These are phyloP conservation scores for Botrytis tulipae DNA, from an alignment of 2,329 filamentous ascomycete species.

Conservation along the genomic window DNA sequence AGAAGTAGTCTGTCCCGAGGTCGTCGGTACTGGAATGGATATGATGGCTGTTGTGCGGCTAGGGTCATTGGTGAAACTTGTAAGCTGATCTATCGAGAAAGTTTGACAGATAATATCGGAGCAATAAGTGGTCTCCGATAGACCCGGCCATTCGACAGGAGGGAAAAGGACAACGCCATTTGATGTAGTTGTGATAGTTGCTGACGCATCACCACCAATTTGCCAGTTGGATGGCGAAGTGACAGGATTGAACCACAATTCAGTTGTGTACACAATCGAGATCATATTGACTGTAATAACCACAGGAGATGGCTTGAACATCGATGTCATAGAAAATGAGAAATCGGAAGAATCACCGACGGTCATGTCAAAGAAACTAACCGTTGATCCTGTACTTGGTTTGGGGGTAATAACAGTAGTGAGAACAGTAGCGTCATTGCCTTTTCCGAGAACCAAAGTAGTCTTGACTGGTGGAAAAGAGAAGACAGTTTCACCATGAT, in stretches of 20 bases:
- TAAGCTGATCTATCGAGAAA: neutral
- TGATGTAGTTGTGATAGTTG: neutral
- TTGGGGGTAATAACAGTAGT: neutral
- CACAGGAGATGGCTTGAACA: slow-evolving; percentile 3
- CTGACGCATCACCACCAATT: neutral
- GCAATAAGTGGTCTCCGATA: neutral
- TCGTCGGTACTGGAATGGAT: neutral
- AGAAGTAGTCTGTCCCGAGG: neutral
- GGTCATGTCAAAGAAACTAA: neutral
- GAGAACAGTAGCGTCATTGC: neutral
- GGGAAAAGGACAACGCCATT: neutral
- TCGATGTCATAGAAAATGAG: neutral
- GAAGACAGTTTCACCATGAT: neutral
- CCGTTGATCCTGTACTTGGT: neutral
- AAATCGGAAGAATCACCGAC: neutral
- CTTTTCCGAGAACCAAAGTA: neutral
- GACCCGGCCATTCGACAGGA: neutral
- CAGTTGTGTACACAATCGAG: slow-evolving; percentile 3
- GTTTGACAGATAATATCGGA: neutral
- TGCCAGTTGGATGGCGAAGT: neutral
- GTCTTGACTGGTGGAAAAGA: neutral
- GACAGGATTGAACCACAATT: neutral
- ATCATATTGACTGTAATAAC: neutral
- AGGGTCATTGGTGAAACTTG: neutral
- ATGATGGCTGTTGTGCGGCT: neutral